phyloP scores from a whole-genome alignment of 2,329 filamentous ascomycete genomes.

The Sporothrix pseudoabietina region DNA sequence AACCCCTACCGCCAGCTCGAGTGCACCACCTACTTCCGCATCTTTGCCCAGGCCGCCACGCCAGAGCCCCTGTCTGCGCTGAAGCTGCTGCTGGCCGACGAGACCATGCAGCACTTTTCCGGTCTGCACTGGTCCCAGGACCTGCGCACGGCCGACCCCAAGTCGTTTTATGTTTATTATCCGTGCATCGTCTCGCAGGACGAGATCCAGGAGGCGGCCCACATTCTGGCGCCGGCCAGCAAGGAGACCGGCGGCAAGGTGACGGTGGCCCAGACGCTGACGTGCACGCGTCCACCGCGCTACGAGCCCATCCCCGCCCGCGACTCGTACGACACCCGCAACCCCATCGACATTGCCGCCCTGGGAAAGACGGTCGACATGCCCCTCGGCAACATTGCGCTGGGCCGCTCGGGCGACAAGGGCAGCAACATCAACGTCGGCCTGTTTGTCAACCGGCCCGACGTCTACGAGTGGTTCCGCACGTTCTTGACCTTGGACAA shows the following conservation, averaged over 20 bases:
- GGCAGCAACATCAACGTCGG: slow-evolving; percentile 43
- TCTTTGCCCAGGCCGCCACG: slow-evolving; percentile 47
- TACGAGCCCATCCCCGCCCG: slow-evolving; percentile 37
- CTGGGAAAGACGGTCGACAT: slow-evolving; percentile 41
- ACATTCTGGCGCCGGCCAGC: background rate
- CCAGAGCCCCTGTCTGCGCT: slow-evolving; percentile 39
- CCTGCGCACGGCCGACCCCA: slow-evolving; percentile 43
- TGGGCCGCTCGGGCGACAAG: slow-evolving; percentile 42
- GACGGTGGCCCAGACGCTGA: slow-evolving; percentile 21
- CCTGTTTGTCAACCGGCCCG: slow-evolving; percentile 43
- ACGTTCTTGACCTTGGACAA: slow-evolving; percentile 42
- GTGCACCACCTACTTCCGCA: slow-evolving; percentile 50
- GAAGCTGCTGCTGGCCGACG: slow-evolving; percentile 38
- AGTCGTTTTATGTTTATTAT: slow-evolving; percentile 48
- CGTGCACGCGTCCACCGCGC: slow-evolving; percentile 36
- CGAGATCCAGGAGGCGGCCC: slow-evolving; percentile 35
- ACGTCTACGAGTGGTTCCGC: slow-evolving; percentile 47
- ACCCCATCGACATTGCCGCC: slow-evolving; percentile 37
- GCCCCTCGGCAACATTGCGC: slow-evolving; percentile 36
- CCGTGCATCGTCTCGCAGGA: slow-evolving; percentile 42
- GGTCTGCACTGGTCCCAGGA: slow-evolving; percentile 50
- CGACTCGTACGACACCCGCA: slow-evolving; percentile 19
- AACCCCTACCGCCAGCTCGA: slow-evolving; percentile 47
- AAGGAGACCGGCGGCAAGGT: background rate
- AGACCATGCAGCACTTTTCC: slow-evolving; percentile 49